phyloP scores from a whole-genome alignment of 2,329 filamentous ascomycete species.

The Xylariales sp. region DNA sequence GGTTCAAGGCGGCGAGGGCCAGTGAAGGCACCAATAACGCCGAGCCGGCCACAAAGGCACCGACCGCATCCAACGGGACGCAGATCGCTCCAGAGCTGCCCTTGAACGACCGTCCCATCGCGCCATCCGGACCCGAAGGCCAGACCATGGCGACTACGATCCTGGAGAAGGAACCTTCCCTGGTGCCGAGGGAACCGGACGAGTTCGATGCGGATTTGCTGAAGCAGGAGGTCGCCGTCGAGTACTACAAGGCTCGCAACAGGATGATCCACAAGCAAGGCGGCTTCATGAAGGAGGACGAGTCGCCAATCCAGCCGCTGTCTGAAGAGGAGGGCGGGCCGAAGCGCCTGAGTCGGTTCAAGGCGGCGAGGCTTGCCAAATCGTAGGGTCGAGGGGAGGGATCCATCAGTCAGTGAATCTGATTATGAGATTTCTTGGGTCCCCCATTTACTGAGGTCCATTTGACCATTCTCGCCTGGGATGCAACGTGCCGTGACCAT shows the following conservation, averaged over 20 bases:
- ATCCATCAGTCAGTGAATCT: constrained; percentile 12
- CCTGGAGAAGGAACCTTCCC: constrained; percentile 46
- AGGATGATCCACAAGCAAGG: constrained; percentile 78
- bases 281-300: constrained; percentile 71
- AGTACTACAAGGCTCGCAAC: constrained; percentile 81
- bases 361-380: constrained; percentile 60
- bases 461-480: too few species aligned
- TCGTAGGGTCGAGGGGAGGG: constrained; percentile 32
- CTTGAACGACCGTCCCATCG: constrained; percentile 32
- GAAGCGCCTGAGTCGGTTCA: constrained; percentile 68
- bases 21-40: constrained; percentile 10
- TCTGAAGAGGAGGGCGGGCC: constrained; percentile 62
- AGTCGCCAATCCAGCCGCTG: constrained; percentile 62
- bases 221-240: constrained; percentile 71
- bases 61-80: constrained; percentile 2
- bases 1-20: constrained; percentile 43
- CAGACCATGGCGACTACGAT: constrained; percentile 56
- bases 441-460: background rate
- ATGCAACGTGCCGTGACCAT: too few species aligned
- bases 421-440: constrained; percentile 8
- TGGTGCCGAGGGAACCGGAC: constrained; percentile 40
- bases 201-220: constrained; percentile 70
- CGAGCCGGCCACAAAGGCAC: constrained; percentile 8
- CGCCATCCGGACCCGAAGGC: constrained; percentile 46
- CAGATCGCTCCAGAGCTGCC: constrained; percentile 34